Evolutionary conservation across 371 early-diverging fungal species (phyloP), one percentile per base, ranked within the genome.

Genomic region (Mortierella sp.): DNA sequence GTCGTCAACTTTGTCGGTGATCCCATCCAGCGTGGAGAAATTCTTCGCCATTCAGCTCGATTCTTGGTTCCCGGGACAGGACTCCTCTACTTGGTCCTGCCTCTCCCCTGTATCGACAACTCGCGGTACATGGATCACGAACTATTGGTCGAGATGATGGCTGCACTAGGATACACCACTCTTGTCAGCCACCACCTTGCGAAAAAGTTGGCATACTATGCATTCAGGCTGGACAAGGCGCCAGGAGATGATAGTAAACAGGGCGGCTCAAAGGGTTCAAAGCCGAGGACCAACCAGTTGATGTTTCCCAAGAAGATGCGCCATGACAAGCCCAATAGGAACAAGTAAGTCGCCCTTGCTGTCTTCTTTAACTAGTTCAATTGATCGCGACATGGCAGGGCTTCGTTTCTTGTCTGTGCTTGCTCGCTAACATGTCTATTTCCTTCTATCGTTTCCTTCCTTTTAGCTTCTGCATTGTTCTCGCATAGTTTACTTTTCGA

Each of bases 1-100:
- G 97, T 97, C 0, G 92, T 97, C 61, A 97, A 97, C 78, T 97
- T 97, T 89, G 94, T 96, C 0, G 94, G 93, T 2, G 95, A 95
- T 85, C 92, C 93, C 1, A 87, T 72, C n/a, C 87, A 89, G 52
- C 85, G 97, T 79, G 97, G 97, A 83, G 89, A 86, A 68, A 86
- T 80, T 58, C 88, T 92, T 85, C 76, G 91, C 37, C 79, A 86
- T 9, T 88, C 90, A 43, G 78, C 88, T 2, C 86, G 89, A 8
- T 79, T 88, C 53, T 86, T 89, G 68, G 85, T 89, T 58, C 58
- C 88, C 73, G 41, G 80, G 31, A 41, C 73, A 14, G 94, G 94
- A 8, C 79, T 92, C n/a, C 85, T 96, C 9, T 96, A 91, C 65
- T 66, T 97, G 9, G 96, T 96, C 0, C 86, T 97, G 0, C 97